Evolutionary conservation across 805 yeast genomes (phyloP).

Genomic region (Scheffersomyces coipomensis): DNA sequence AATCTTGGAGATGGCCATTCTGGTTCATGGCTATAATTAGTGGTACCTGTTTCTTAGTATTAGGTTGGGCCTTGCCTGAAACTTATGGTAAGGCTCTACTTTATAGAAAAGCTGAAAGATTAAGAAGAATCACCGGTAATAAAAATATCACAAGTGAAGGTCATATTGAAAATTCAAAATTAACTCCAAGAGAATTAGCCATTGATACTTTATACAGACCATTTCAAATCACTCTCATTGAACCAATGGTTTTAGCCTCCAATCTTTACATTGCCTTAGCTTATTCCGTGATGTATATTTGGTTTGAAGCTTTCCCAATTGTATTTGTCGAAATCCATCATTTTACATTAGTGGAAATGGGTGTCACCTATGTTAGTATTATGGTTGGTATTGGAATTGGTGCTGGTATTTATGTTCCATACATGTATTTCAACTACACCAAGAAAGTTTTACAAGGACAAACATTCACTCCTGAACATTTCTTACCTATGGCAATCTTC

Average conservation of each 20-base stretch:
- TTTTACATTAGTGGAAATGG: conserved; percentile 47
- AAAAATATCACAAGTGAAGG: conserved; percentile 37
- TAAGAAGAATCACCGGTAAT: conserved; percentile 48
- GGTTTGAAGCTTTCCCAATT: conserved; percentile 53
- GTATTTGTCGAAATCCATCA: conserved; percentile 43
- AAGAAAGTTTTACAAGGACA: conserved; percentile 16
- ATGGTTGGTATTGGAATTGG: conserved; percentile 50
- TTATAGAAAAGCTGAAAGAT: conserved; percentile 44
- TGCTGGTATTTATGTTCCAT: conserved; percentile 22
- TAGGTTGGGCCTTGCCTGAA: conserved; percentile 46
- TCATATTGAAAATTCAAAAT: conserved; percentile 24
- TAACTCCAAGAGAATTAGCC: conserved; percentile 17
- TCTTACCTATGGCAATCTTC: conserved; percentile 33
- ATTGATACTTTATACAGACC: conserved; percentile 47
- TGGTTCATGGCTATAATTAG: conserved; percentile 48
- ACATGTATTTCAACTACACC: conserved; percentile 21
- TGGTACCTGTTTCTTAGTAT: conserved; percentile 33
- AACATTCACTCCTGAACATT: conserved; percentile 35
- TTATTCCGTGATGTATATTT: conserved; percentile 53
- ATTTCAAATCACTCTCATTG: conserved; percentile 42
- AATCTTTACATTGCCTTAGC: conserved; percentile 51
- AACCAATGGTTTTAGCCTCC: conserved; percentile 55
- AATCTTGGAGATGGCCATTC: conserved; percentile 54
- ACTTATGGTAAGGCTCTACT: conserved; percentile 44
- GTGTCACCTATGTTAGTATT: conserved; percentile 46